Conservation (phyloP, 116 monocot genomes). For the Iris pallida region DNA sequence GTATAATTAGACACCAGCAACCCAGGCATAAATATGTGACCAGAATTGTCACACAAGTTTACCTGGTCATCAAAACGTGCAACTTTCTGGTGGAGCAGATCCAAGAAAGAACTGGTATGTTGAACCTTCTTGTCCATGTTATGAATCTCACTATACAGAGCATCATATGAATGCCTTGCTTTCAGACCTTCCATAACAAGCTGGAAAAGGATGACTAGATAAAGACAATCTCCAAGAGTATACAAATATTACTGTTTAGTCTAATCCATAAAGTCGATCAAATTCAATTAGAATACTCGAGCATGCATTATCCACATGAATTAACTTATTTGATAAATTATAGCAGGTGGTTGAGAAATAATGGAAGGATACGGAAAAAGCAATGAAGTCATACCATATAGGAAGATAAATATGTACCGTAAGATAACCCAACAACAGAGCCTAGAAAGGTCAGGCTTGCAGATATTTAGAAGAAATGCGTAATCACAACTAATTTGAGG, state of each 20-base stretch:
- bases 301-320: no score
- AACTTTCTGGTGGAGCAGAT: conserved; percentile 45
- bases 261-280: no score
- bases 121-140: conserved; percentile 48
- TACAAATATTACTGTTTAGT: neutral
- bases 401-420: no score
- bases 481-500: no score
- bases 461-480: no score
- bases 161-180: conserved; percentile 50
- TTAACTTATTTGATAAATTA: no score
- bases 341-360: no score
- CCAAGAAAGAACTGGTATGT: conserved; percentile 45
- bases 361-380: no score
- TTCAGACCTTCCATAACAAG: conserved; percentile 64
- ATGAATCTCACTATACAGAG: conserved; percentile 42
- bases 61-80: conserved; percentile 65
- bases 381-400: no score
- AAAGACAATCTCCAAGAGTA: neutral
- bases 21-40: neutral
- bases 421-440: no score
- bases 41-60: neutral
- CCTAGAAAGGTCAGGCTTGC: no score
- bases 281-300: no score
- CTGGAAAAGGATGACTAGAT: conserved; percentile 28
- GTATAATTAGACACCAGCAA: neutral